A percentile compares a stretch with the other conserved stretches of the same genome.
Evolutionary conservation across 202 grass and related monocot genomes (phyloP).

Genomic region (Schoenoplectus tabernaemontani): DNA sequence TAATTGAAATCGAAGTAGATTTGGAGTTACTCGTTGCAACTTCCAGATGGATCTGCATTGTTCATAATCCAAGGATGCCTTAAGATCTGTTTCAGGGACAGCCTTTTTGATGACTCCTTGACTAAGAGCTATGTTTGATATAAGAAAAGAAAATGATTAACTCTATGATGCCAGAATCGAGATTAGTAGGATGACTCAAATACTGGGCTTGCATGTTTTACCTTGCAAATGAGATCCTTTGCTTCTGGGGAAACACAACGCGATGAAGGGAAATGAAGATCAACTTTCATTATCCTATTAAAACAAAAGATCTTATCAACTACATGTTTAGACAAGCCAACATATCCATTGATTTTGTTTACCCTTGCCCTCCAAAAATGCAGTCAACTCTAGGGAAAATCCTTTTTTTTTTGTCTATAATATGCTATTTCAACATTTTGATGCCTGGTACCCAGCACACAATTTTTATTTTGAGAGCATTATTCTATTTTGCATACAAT

Average conservation of each 20-base stretch:
- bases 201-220: constrained; percentile 10
- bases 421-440: neutral
- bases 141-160: neutral
- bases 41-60: constrained; percentile 78
- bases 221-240: constrained; percentile 86
- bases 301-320: neutral
- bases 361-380: neutral
- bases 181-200: neutral
- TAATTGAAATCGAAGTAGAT: neutral
- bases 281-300: constrained; percentile 76
- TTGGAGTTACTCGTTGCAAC: constrained; percentile 39
- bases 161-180: neutral
- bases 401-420: neutral
- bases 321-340: neutral
- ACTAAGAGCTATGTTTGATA: constrained; percentile 60
- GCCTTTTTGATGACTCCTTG: constrained; percentile 83
- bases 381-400: too few species aligned
- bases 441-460: neutral
- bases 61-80: constrained; percentile 74
- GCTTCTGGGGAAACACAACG: constrained; percentile 55
- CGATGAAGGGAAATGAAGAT: constrained; percentile 57
- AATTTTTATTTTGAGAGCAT: neutral
- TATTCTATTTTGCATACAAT: neutral
- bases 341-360: neutral
- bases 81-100: constrained; percentile 66